Conservation (phyloP, 1,284 basidiomycete species). For the Leccinum pachyderme region DNA sequence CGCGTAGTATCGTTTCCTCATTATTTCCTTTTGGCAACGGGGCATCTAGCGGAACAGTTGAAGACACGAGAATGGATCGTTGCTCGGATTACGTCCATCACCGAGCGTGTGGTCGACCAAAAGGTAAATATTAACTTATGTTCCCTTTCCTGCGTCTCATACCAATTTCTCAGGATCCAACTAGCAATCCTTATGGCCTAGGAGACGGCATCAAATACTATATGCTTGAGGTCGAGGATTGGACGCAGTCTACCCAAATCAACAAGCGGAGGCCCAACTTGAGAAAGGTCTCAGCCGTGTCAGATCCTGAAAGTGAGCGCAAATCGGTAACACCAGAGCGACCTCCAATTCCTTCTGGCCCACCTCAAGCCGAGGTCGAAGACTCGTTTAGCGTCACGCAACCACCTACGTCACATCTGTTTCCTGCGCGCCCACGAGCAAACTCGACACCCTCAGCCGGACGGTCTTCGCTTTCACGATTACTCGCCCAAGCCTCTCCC, state of each 20-base stretch:
- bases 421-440: constrained; percentile 59
- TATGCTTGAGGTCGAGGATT: constrained; percentile 91
- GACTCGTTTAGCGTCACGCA: constrained; percentile 61
- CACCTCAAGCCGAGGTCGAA: constrained; percentile 65
- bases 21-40: constrained; percentile 90
- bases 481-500: constrained; percentile 76
- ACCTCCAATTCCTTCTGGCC: constrained; percentile 42
- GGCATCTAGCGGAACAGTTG: constrained; percentile 80
- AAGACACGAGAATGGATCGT: constrained; percentile 92
- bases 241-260: constrained; percentile 68
- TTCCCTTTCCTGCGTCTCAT: constrained; percentile 10
- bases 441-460: constrained; percentile 66
- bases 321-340: constrained; percentile 36
- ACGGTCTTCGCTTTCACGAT: constrained; percentile 70
- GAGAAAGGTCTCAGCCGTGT: constrained; percentile 48
- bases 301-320: constrained; percentile 34
- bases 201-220: constrained; percentile 91
- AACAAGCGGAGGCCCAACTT: constrained; percentile 59
- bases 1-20: constrained; percentile 87
- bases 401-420: constrained; percentile 60
- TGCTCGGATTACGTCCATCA: constrained; percentile 85
- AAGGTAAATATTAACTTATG: constrained; percentile 48
- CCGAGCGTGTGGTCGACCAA: constrained; percentile 80
- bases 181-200: constrained; percentile 75
- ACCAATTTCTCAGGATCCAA: constrained; percentile 52